Conservation (phyloP, 2,329 filamentous ascomycete species). For the Pseudocercospora vitis region DNA sequence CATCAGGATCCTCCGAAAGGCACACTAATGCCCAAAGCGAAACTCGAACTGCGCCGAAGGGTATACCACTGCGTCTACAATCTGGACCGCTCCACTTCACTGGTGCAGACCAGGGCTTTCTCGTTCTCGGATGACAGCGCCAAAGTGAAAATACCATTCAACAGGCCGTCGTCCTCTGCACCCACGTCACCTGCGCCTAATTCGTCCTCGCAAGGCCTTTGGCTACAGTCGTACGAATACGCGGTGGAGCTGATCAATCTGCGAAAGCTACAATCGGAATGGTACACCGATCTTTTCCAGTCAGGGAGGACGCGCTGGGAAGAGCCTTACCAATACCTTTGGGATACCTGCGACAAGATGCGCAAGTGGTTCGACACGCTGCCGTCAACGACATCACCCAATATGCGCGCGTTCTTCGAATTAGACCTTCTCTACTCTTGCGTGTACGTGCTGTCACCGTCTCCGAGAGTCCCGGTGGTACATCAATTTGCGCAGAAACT, state of each 20-base stretch:
- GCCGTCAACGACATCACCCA: conserved; percentile 62
- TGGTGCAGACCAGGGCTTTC: conserved; percentile 83
- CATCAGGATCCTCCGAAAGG: conserved; percentile 85
- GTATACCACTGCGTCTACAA: conserved; percentile 91
- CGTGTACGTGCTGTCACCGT: conserved; percentile 83
- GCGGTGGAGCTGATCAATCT: conserved; percentile 79
- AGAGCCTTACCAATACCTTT: conserved; percentile 70
- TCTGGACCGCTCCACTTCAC: conserved; percentile 84
- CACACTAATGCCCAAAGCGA: conserved; percentile 64
- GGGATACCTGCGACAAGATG: conserved; percentile 74
- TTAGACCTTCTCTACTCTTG: conserved; percentile 89
- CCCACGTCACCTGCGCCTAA: conserved; percentile 26
- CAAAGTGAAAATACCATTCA: conserved; percentile 73
- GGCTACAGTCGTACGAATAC: conserved; percentile 62
- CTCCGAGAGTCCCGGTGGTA: conserved; percentile 68
- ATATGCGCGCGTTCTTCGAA: conserved; percentile 75
- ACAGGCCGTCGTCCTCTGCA: conserved; percentile 30
- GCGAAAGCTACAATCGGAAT: conserved; percentile 79
- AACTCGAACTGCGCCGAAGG: conserved; percentile 74
- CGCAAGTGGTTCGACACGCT: conserved; percentile 78
- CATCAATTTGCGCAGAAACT: conserved; percentile 68
- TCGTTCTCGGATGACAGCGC: conserved; percentile 90
- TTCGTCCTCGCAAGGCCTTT: conserved; percentile 40
- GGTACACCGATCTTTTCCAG: conserved; percentile 87
- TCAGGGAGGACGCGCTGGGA: conserved; percentile 67